Evolutionary conservation across 352 stramenopile genomes (phyloP), one percentile per base, ranked within the genome.

Genomic region (Phytopythium cucurbitacearum): DNA sequence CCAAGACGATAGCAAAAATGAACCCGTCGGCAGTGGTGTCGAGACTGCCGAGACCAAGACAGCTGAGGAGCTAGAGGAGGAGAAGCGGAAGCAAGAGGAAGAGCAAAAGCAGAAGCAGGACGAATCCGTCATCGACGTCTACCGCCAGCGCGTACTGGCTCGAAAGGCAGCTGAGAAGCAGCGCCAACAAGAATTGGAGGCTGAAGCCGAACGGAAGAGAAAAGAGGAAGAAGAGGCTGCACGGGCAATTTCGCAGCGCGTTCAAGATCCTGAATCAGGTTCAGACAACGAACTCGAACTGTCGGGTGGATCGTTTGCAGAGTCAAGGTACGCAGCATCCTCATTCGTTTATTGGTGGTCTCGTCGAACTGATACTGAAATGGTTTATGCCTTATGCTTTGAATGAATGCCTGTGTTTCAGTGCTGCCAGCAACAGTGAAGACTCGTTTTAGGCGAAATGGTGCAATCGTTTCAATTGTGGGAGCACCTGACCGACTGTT

Each of bases 151-250:
- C 9, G 79, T 89, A 8, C 61, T 89, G 7, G 71, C 76, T 15
- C 63, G 76, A 13, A 83, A 85, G 62, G 73, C 73, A 5, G 79
- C 76, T 0, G 79, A 87, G 43, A 87, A 87, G 41, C 71, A 86
- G 51, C 60, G 61, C 0, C 69, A 83, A 49, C 48, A 69, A 38
- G 75, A 84, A 48, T 32, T 71, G 28, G 76, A 85, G 49, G 60
- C 64, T 5, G 51, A 54, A n/a, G 51, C 58, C 3, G 67, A 75
- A 51, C 64, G 39, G 3, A 63, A 74, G 46, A 40, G 57, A 32
- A 64, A 77, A 42, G 68, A 75, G 39, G 65, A 76, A 42, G 71
- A 80, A 62, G 65, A 69, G 35, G 62, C 56, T 16, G 60, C 51
- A 50, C 51, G 46, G 3, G 59, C 64, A 1, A 37, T 37, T 21